phyloP scores from a whole-genome alignment of 805 yeast species.

The Tanozyma kutaoensis region DNA sequence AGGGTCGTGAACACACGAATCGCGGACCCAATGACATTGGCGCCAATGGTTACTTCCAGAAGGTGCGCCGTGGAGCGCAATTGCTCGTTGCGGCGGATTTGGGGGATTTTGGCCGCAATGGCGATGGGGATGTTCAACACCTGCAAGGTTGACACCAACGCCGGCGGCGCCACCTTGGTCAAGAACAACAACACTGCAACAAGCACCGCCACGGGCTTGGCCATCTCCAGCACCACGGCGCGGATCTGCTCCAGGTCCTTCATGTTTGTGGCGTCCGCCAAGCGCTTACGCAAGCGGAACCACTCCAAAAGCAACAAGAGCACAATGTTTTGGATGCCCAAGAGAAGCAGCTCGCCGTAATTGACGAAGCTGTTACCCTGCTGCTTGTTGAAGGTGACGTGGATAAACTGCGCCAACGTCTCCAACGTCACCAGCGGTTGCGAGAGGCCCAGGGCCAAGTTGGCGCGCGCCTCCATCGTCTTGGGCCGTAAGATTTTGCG shows the following conservation, averaged over 20 bases:
- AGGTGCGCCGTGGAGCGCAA: slow-evolving; percentile 24
- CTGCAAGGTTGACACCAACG: slow-evolving; percentile 16
- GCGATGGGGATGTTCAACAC: slow-evolving; percentile 24
- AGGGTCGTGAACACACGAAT: slow-evolving; percentile 27
- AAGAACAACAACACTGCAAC: slow-evolving; percentile 15
- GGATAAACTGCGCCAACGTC: slow-evolving; percentile 21
- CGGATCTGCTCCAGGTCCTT: slow-evolving; percentile 8
- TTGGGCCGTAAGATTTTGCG: slow-evolving; percentile 17
- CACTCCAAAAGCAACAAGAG: slow-evolving; percentile 22
- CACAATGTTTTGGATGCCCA: slow-evolving; percentile 25
- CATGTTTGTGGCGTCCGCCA: slow-evolving; percentile 4
- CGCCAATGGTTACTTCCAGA: slow-evolving; percentile 23
- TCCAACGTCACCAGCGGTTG: slow-evolving; percentile 22
- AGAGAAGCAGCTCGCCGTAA: slow-evolving; percentile 26
- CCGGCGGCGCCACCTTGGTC: slow-evolving; percentile 17
- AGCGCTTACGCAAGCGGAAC: slow-evolving; percentile 13
- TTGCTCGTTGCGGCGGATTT: slow-evolving; percentile 18
- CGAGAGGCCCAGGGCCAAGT: slow-evolving; percentile 24
- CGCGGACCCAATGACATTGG: slow-evolving; percentile 25
- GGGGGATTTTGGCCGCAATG: slow-evolving; percentile 25
- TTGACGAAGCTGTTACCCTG: slow-evolving; percentile 19
- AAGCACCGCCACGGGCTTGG: slow-evolving; percentile 14
- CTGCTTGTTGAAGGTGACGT: slow-evolving; percentile 24
- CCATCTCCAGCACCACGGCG: slow-evolving; percentile 7
- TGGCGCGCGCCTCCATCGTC: slow-evolving; percentile 10